Percentiles rank a stretch among this genome's conserved stretches.
Conservation (phyloP, 192 early-diverging fungal species). For the Chytriomyces sp. region DNA sequence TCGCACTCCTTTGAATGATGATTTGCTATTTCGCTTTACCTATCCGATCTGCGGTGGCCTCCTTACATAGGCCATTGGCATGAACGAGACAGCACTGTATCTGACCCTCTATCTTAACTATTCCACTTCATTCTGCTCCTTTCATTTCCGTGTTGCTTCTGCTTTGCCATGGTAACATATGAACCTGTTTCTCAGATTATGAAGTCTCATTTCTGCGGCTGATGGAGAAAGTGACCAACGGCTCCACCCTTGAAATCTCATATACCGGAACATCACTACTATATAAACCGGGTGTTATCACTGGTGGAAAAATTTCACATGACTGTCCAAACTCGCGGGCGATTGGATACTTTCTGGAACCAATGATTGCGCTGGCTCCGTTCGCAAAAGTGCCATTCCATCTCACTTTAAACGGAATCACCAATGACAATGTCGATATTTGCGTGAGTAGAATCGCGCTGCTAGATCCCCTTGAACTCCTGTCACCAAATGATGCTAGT, state of each 20-base stretch:
- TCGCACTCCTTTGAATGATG: constrained; percentile 8
- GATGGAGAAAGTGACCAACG: constrained; percentile 93
- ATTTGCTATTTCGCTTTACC: constrained; percentile 32
- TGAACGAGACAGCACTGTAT: constrained; percentile 28
- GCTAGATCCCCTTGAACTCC: neutral
- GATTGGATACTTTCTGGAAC: constrained; percentile 94
- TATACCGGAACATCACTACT: constrained; percentile 89
- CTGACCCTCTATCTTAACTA: neutral
- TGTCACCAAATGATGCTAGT: neutral
- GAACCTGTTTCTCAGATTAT: constrained; percentile 68
- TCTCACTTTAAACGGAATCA: constrained; percentile 87
- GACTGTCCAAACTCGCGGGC: constrained; percentile 85
- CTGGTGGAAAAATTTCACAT: constrained; percentile 82
- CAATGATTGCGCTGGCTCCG: constrained; percentile 87
- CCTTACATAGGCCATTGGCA: neutral
- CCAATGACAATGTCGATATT: constrained; percentile 89
- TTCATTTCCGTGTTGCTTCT: neutral
- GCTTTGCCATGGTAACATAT: neutral
- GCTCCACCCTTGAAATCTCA: constrained; percentile 87
- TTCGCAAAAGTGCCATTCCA: constrained; percentile 88
- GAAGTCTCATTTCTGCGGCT: constrained; percentile 89
- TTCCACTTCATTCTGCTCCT: neutral
- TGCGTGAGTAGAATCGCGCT: constrained; percentile 63
- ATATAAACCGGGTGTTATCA: constrained; percentile 88
- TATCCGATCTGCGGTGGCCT: constrained; percentile 15